phyloP scores from a whole-genome alignment of 306 rosid genomes.

The Cicer bijugum region DNA sequence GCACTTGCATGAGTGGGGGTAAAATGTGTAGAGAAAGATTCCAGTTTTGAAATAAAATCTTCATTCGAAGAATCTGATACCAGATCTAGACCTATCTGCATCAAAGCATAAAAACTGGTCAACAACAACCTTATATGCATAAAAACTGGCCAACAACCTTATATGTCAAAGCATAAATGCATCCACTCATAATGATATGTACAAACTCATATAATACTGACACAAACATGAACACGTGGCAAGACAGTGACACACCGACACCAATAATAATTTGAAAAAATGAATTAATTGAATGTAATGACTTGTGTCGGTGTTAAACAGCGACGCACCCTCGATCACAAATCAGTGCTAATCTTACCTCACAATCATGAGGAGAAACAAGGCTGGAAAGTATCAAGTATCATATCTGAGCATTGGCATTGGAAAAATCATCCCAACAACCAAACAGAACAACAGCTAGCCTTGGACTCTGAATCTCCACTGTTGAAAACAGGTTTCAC shows the following conservation, averaged over 20 bases:
- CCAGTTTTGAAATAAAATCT: conserved; percentile 61
- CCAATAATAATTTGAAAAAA: too few relatives aligned
- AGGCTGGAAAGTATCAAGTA: conserved; percentile 69
- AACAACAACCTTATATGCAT: too few relatives aligned
- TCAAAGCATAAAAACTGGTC: background rate
- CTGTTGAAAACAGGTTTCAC: conserved; percentile 61
- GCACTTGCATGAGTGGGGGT: conserved; percentile 64
- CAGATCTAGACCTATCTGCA: conserved; percentile 69
- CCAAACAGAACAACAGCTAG: conserved; percentile 67
- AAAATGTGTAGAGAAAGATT: conserved; percentile 56
- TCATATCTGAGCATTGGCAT: conserved; percentile 41
- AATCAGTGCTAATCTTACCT: conserved; percentile 50
- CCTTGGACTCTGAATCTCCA: conserved; percentile 65
- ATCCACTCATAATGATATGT: conserved; percentile 16
- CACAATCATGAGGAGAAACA: conserved; percentile 62
- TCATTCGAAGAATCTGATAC: conserved; percentile 57
- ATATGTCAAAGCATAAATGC: conserved; percentile 24
- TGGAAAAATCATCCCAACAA: conserved; percentile 77
- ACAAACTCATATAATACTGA: too few relatives aligned
- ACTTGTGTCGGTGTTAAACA: too few relatives aligned
- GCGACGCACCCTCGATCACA: too few relatives aligned
- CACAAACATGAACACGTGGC: too few relatives aligned
- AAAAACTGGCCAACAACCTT: conserved; percentile 57
- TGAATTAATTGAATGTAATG: too few relatives aligned
- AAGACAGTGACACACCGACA: too few relatives aligned